Evolutionary conservation across 768 basidiomycete species (phyloP).

Genomic region (Boletus patriciae): DNA sequence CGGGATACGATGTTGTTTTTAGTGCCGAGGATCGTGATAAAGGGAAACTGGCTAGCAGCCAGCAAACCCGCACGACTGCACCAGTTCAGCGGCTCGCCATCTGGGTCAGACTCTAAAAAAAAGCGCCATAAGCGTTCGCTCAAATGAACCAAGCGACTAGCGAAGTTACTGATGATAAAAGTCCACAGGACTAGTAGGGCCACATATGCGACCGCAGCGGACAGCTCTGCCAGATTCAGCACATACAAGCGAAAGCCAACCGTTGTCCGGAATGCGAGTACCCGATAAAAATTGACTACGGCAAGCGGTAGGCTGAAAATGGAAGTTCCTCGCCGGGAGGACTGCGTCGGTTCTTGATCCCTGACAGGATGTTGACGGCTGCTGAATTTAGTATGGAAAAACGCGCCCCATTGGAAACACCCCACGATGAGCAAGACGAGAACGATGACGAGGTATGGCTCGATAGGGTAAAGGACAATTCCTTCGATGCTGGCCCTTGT

Average conservation of each 20-base stretch:
- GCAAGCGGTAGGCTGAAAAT: slow-evolving; percentile 31
- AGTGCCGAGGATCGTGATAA: slow-evolving; percentile 43
- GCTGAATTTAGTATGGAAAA: slow-evolving; percentile 13
- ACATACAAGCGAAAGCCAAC: slow-evolving; percentile 38
- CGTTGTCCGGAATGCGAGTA: slow-evolving; percentile 37
- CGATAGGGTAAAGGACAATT: slow-evolving; percentile 17
- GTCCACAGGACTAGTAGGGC: slow-evolving; percentile 37
- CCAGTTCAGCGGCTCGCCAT: slow-evolving; percentile 32
- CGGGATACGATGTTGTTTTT: slow-evolving; percentile 39
- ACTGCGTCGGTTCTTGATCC: slow-evolving; percentile 1
- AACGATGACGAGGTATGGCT: slow-evolving; percentile 13
- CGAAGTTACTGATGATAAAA: slow-evolving; percentile 38
- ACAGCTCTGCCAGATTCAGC: slow-evolving; percentile 43
- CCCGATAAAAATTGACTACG: slow-evolving; percentile 35
- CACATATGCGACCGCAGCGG: slow-evolving; percentile 39
- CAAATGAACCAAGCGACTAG: not conserved
- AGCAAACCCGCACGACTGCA: slow-evolving; percentile 33
- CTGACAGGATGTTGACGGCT: slow-evolving; percentile 4
- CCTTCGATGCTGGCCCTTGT: slow-evolving; percentile 3
- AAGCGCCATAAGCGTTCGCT: not conserved
- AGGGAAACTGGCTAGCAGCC: slow-evolving; percentile 37
- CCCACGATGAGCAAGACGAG: slow-evolving; percentile 16
- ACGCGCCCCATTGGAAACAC: slow-evolving; percentile 19
- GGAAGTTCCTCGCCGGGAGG: slow-evolving; percentile 10
- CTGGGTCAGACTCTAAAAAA: slow-evolving; percentile 20